Evolutionary conservation across 1,139 yeast species (phyloP).

Genomic region (Magnusiomyces tetraspermus): DNA sequence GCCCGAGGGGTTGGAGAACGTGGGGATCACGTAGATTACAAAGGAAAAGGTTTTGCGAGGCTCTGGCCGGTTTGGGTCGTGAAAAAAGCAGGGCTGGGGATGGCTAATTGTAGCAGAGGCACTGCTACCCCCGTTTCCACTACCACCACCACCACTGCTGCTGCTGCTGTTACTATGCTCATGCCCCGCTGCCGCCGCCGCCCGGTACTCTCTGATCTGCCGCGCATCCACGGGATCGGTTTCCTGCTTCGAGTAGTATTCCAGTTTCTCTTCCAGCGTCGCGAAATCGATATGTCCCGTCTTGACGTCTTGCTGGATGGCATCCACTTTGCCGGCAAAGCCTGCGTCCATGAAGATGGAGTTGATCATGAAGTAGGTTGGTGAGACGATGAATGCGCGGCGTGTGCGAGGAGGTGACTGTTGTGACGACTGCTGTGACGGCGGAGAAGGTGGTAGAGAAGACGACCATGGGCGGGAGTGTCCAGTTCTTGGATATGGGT

Average conservation of each 20-base stretch:
- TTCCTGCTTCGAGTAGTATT: conserved; percentile 24
- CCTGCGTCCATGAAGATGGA: conserved; percentile 74
- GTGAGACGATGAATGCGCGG: conserved; percentile 64
- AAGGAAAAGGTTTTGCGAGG: conserved; percentile 52
- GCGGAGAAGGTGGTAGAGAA: no score
- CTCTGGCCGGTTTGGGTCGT: conserved; percentile 39
- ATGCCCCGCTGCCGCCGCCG: no score
- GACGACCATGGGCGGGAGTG: no score
- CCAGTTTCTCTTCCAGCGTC: conserved; percentile 41
- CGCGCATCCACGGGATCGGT: conserved; percentile 4
- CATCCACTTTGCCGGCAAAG: conserved; percentile 54
- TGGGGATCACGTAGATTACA: conserved; percentile 75
- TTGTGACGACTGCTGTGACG: no score
- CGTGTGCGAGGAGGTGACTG: conserved; percentile 38
- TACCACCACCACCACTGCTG: no score
- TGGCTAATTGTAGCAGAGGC: no score
- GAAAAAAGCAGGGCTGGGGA: not conserved
- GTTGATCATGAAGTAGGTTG: conserved; percentile 77
- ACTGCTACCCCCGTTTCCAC: no score
- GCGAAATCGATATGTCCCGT: conserved; percentile 47
- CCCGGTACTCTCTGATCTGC: conserved; percentile 5
- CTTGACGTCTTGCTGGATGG: conserved; percentile 49
- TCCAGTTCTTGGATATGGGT: conserved; percentile 38
- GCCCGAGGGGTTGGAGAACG: conserved; percentile 83
- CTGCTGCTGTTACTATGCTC: no score